phyloP scores from a whole-genome alignment of 164 flowering plant genomes.

The Aristolochia fimbriata region DNA sequence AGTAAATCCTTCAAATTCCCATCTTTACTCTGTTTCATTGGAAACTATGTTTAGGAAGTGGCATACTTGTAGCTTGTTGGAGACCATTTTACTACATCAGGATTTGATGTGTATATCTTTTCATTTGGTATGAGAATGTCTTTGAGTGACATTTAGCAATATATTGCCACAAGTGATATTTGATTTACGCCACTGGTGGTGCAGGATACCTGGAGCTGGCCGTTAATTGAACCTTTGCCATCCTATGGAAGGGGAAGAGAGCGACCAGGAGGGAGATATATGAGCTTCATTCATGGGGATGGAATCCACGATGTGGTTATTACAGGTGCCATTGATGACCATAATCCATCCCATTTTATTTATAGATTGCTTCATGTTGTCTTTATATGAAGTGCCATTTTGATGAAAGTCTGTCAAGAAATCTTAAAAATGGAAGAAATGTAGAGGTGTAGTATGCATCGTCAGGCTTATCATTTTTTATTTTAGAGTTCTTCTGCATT shows the following conservation, averaged over 20 bases:
- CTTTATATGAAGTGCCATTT: not conserved
- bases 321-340: constrained; percentile 43
- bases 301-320: constrained; percentile 78
- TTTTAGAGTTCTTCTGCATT: too few species aligned
- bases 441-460: not conserved
- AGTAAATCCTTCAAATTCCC: too few species aligned
- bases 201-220: constrained; percentile 75
- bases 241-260: constrained; percentile 99
- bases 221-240: constrained; percentile 79
- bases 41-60: too few species aligned
- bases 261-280: constrained; percentile 84
- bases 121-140: too few species aligned
- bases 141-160: too few species aligned
- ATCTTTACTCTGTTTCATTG: too few species aligned
- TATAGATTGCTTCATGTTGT: not conserved
- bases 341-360: too few species aligned
- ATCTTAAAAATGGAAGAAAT: not conserved
- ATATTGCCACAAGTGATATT: too few species aligned
- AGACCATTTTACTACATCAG: too few species aligned
- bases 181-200: constrained; percentile 8
- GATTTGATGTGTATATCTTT: too few species aligned
- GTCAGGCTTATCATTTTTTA: too few species aligned
- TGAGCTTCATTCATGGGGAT: constrained; percentile 87
- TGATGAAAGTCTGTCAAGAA: not conserved
- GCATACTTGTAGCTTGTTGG: too few species aligned